A percentile compares a stretch with the other conserved stretches of the same genome.
These are phyloP conservation scores for Phialophora expanda DNA, from an alignment of 2,329 filamentous ascomycete genomes.

Conservation along the genomic window DNA sequence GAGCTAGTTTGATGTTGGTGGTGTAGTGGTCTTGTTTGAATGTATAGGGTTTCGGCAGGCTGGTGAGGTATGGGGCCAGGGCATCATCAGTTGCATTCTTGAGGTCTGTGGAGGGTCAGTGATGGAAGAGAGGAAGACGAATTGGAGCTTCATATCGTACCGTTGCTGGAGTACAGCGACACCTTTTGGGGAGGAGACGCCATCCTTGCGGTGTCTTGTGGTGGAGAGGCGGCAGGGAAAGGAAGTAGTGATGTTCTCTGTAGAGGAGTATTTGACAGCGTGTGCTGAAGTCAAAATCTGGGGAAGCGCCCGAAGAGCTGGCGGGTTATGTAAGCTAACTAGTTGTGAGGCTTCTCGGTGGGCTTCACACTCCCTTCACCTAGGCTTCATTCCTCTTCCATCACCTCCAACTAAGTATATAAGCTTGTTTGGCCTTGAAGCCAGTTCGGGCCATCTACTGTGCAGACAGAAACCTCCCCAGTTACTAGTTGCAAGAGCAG, in stretches of 20 bases:
- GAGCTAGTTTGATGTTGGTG: constrained; percentile 77
- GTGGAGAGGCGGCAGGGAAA: not conserved
- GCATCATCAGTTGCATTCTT: constrained; percentile 97
- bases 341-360: too few species aligned
- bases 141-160: constrained; percentile 42
- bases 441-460: not conserved
- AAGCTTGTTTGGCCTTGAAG: not conserved
- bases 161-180: constrained; percentile 53
- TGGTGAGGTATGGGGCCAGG: constrained; percentile 89
- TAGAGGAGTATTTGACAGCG: not conserved
- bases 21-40: constrained; percentile 83
- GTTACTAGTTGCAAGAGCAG: too few species aligned
- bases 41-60: constrained; percentile 63
- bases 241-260: not conserved
- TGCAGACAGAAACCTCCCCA: not conserved
- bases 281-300: not conserved
- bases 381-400: not conserved
- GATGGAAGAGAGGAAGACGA: constrained; percentile 13
- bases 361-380: not conserved
- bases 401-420: not conserved
- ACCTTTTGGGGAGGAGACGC: constrained; percentile 44
- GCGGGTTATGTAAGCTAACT: not conserved
- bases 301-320: not conserved
- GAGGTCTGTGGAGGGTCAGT: constrained; percentile 66
- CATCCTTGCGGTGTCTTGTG: not conserved